Conservation (phyloP, 2,329 filamentous ascomycete genomes). For the Phialophora tarda region DNA sequence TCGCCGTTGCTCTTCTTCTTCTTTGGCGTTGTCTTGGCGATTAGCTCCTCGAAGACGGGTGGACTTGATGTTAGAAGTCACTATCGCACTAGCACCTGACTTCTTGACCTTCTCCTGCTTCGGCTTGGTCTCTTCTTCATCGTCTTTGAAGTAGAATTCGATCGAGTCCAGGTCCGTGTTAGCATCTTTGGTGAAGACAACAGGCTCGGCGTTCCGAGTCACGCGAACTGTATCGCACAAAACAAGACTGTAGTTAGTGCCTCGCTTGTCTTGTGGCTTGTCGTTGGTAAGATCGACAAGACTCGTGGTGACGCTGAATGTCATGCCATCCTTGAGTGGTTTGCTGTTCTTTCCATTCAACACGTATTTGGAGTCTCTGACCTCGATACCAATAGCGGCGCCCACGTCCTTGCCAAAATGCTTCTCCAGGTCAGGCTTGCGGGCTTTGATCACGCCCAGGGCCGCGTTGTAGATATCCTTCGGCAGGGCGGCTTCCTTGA, state of each 20-base stretch:
- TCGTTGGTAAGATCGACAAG: constrained; percentile 89
- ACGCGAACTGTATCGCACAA: constrained; percentile 94
- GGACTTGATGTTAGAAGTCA: constrained; percentile 93
- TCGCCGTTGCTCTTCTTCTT: constrained; percentile 74
- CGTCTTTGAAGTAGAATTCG: constrained; percentile 98
- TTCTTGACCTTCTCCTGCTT: constrained; percentile 89
- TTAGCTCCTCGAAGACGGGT: constrained; percentile 84
- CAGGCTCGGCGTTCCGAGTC: constrained; percentile 59
- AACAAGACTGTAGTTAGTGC: constrained; percentile 84
- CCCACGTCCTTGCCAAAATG: constrained; percentile 93
- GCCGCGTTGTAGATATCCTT: constrained; percentile 95
- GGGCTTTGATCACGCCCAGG: constrained; percentile 76
- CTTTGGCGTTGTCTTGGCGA: constrained; percentile 82
- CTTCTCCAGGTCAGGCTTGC: constrained; percentile 94
- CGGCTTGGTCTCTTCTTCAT: constrained; percentile 77
- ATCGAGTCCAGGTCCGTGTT: constrained; percentile 90
- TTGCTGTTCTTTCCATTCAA: constrained; percentile 86
- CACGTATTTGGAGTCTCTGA: constrained; percentile 79
- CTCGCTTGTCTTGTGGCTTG: constrained; percentile 85
- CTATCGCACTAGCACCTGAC: constrained; percentile 83
- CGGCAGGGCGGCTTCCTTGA: constrained; percentile 81
- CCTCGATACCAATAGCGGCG: constrained; percentile 90
- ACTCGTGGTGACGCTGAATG: constrained; percentile 85
- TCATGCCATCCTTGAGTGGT: constrained; percentile 94
- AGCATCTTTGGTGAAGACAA: constrained; percentile 92